Percentiles rank a stretch among this genome's conserved stretches.
Evolutionary conservation across 1,139 yeast genomes (phyloP).

Genomic region (Saccharomyces hybrid): DNA sequence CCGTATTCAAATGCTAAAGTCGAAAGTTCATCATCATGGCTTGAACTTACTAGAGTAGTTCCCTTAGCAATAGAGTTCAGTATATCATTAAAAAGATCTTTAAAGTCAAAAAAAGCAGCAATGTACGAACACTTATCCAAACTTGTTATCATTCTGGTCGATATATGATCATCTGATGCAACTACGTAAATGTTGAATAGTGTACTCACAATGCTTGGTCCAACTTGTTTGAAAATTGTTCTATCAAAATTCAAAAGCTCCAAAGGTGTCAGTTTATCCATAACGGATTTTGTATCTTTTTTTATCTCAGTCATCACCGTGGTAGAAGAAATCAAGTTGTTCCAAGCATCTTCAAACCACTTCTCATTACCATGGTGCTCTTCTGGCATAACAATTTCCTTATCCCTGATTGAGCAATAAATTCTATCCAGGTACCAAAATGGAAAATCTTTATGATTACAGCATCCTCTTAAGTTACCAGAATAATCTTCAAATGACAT

Average conservation of each 20-base stretch:
- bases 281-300: constrained; percentile 15
- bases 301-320: constrained; percentile 31
- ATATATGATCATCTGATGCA: constrained; percentile 85
- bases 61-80: constrained; percentile 55
- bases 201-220: constrained; percentile 58
- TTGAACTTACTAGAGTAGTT: constrained; percentile 40
- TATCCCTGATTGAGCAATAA: constrained; percentile 68
- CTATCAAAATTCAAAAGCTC: constrained; percentile 51
- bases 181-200: constrained; percentile 71
- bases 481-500: constrained; percentile 84
- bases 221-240: constrained; percentile 56
- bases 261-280: constrained; percentile 25
- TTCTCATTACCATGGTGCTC: constrained; percentile 82
- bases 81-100: constrained; percentile 55
- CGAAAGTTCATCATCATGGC: constrained; percentile 17
- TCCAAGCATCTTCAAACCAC: constrained; percentile 94
- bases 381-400: constrained; percentile 95
- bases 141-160: constrained; percentile 78
- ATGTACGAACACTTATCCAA: constrained; percentile 78
- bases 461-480: constrained; percentile 72
- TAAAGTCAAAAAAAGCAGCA: constrained; percentile 56
- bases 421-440: constrained; percentile 77
- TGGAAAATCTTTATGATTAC: constrained; percentile 70
- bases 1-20: constrained; percentile 11
- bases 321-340: constrained; percentile 58